Conservation (phyloP, 768 basidiomycete genomes). For the Strobilomyces dryophilus region DNA sequence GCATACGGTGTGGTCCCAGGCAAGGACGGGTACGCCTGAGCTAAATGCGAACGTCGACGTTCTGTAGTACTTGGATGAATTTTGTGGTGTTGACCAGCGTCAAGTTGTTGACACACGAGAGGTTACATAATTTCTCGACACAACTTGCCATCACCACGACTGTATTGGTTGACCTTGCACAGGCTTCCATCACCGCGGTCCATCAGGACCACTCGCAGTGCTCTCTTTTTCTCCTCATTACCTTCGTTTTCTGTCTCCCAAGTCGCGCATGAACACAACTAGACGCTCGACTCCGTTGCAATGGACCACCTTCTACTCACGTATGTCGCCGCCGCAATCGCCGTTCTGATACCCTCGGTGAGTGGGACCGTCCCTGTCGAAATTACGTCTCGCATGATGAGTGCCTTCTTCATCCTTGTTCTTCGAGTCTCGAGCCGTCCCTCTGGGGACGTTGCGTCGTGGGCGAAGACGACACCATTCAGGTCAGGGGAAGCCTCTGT, state of each 20-base stretch:
- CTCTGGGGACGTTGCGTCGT: conserved; percentile 44
- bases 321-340: conserved; percentile 18
- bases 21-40: conserved; percentile 37
- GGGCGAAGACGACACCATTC: conserved; percentile 56
- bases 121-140: too few relatives aligned
- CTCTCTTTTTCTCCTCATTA: background rate
- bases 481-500: conserved; percentile 43
- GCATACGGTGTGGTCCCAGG: conserved; percentile 46
- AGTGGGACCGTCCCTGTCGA: conserved; percentile 14
- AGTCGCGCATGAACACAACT: background rate
- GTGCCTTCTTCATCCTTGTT: conserved; percentile 84
- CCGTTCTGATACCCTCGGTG: conserved; percentile 25
- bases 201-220: background rate
- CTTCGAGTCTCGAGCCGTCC: conserved; percentile 72
- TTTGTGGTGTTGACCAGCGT: too few relatives aligned
- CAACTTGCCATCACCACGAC: too few relatives aligned
- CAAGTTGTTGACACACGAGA: too few relatives aligned
- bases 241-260: background rate
- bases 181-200: background rate
- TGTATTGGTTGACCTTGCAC: background rate
- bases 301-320: conserved; percentile 27
- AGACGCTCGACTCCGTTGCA: background rate
- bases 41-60: background rate
- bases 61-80: background rate
- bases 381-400: conserved; percentile 46